Conservation (phyloP, 495 filamentous ascomycete genomes). For the Echria macrotheca region DNA sequence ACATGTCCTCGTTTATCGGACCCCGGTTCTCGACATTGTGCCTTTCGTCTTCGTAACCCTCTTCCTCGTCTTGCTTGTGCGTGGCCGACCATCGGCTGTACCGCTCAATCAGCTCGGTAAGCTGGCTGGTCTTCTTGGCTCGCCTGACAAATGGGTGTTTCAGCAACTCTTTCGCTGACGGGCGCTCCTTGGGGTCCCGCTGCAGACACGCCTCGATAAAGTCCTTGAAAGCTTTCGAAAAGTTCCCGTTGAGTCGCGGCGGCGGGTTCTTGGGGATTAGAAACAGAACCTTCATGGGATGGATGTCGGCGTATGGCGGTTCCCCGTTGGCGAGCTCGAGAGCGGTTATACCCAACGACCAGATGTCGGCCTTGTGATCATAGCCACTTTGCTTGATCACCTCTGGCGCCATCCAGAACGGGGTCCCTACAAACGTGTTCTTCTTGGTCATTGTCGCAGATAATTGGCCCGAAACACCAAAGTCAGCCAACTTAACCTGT, state of each 20-base stretch:
- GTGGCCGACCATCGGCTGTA: conserved; percentile 77
- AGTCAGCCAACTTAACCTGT: conserved; percentile 95
- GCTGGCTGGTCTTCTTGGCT: conserved; percentile 83
- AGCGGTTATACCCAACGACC: conserved; percentile 97
- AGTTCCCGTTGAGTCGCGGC: conserved; percentile 76
- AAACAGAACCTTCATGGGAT: conserved; percentile 98
- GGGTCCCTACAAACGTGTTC: conserved; percentile 97
- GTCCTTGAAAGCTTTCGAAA: conserved; percentile 86
- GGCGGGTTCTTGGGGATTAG: conserved; percentile 93
- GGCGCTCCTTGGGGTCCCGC: conserved; percentile 81
- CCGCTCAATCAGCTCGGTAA: conserved; percentile 90
- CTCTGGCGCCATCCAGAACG: conserved; percentile 99
- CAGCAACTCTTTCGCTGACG: conserved; percentile 80
- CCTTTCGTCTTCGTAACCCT: conserved; percentile 28
- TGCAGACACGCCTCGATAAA: conserved; percentile 85
- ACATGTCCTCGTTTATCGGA: conserved; percentile 71
- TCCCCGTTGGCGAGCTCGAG: conserved; percentile 90
- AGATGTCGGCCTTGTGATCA: conserved; percentile 97
- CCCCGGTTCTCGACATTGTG: conserved; percentile 28
- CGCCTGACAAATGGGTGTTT: conserved; percentile 83
- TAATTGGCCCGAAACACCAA: conserved; percentile 95
- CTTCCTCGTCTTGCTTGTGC: conserved; percentile 60
- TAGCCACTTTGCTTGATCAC: conserved; percentile 98
- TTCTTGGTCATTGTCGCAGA: conserved; percentile 99
- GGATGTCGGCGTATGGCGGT: conserved; percentile 92